A percentile compares a stretch with the other conserved stretches of the same genome.
These are phyloP conservation scores for Podospora tetraspora DNA, from an alignment of 495 filamentous ascomycete genomes.

Conservation along the genomic window DNA sequence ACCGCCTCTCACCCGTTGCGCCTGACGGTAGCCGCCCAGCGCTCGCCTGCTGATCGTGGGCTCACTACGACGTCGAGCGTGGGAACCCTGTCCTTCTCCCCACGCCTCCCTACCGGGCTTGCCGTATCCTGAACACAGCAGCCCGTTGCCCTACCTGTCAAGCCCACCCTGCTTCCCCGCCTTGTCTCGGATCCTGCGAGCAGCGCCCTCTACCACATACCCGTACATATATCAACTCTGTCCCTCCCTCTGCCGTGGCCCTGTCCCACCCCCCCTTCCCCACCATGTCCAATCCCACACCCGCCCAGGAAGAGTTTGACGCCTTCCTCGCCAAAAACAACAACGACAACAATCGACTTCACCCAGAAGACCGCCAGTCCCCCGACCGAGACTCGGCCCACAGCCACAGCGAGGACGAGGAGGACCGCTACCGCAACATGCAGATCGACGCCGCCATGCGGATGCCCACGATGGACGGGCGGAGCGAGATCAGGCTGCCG, in stretches of 20 bases:
- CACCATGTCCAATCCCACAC: slow-evolving; percentile 52
- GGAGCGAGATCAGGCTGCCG: slow-evolving; percentile 52
- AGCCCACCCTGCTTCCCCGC: slow-evolving; percentile 17
- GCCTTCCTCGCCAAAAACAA: slow-evolving; percentile 57
- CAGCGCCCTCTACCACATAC: slow-evolving; percentile 15
- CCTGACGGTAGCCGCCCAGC: slow-evolving; percentile 9
- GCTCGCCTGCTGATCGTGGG: background rate
- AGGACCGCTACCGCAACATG: slow-evolving; percentile 52
- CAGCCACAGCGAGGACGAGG: slow-evolving; percentile 45
- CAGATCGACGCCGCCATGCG: slow-evolving; percentile 57
- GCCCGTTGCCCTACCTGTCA: slow-evolving; percentile 26
- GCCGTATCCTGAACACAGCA: slow-evolving; percentile 19
- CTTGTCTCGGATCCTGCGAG: slow-evolving; percentile 19
- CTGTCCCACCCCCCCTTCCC: slow-evolving; percentile 14
- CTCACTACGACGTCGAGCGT: background rate
- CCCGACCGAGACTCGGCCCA: slow-evolving; percentile 46
- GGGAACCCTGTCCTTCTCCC: slow-evolving; percentile 2
- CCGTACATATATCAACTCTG: slow-evolving; percentile 13
- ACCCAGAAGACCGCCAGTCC: slow-evolving; percentile 50
- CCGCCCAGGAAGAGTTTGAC: slow-evolving; percentile 85
- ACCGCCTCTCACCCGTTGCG: background rate
- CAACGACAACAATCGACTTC: slow-evolving; percentile 38
- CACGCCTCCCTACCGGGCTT: slow-evolving; percentile 19
- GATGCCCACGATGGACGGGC: slow-evolving; percentile 47
- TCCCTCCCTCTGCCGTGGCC: slow-evolving; percentile 7